Base-by-base conservation (phyloP, 495 filamentous ascomycete genomes). In the Lasiosphaeriaceae sp. region DNA sequence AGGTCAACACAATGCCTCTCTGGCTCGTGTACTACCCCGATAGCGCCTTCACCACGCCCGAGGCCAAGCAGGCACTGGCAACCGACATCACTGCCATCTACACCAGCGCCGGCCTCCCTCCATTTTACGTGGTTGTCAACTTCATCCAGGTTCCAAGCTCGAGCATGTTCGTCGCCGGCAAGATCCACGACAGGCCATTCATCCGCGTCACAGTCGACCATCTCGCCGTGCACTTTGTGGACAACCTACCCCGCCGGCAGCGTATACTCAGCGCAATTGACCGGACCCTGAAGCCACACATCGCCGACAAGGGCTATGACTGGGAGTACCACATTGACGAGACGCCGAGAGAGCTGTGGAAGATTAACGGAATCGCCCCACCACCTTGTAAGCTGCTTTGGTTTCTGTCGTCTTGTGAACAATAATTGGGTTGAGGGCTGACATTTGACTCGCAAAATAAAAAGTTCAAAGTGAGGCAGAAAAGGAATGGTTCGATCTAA, bases 291-390 rank as follows among this genome's bases (percentile, higher is more conserved):
- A 67, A 63, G 47, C 68, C 71, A 44, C 62, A 66, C 44, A 55
- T 75, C 17, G 55, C 58, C 11, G 68, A 71, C 17, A 67, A 66
- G 58, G 73, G 73, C 1, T 74, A 69, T 34, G 70, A 72, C 46
- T 74, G 70, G 70, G 73, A 75, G 62, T 70, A 64, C 24, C 61
- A 64, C 51, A 55, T 74, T 43, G 64, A 66, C 23, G 70, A 75
- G 51, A 59, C 57, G 51, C 57, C 57, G 34, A 21, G 51, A n/a
- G 57, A 26, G 34, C 22, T 59, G 51, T 59, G 57, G 57, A 54
- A 54, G 34, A 50, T 59, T 14, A 59, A 59, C 21, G 57, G 57
- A 6, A 24, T 59, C n/a, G 26, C 39, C 14, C 57, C 57, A 2
- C 57, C 57, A 19, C 57, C 57, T 11, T 43, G 57, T 59, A 20